Conservation (phyloP, 768 basidiomycete species). For the Hygrocybe punicea region DNA sequence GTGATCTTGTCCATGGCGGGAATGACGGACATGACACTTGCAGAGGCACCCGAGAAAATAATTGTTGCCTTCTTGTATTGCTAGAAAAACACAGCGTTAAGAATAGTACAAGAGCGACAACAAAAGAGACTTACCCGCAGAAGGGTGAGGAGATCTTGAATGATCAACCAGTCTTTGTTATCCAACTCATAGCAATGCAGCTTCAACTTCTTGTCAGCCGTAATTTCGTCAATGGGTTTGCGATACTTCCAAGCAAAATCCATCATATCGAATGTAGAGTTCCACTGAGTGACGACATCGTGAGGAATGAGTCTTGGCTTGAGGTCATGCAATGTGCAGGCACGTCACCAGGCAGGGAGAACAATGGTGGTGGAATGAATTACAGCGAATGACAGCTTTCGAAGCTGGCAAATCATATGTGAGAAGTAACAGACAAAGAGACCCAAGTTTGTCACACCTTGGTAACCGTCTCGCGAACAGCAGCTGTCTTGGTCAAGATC, state of each 20-base stretch:
- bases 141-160: conserved; percentile 20
- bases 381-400: conserved; percentile 20
- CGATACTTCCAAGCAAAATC: conserved; percentile 24
- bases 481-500: background rate
- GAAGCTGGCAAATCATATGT: conserved; percentile 15
- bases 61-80: conserved; percentile 6
- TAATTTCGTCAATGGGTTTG: conserved; percentile 17
- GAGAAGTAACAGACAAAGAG: background rate
- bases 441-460: conserved; percentile 9
- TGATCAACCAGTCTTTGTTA: conserved; percentile 21
- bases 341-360: conserved; percentile 30
- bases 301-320: conserved; percentile 22
- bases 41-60: conserved; percentile 3
- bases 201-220: conserved; percentile 7
- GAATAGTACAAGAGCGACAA: background rate
- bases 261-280: conserved; percentile 36
- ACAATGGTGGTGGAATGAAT: conserved; percentile 29
- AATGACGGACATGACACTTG: conserved; percentile 27
- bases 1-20: conserved; percentile 34
- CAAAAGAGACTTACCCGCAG: conserved; percentile 19
- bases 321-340: conserved; percentile 9
- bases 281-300: conserved; percentile 37
- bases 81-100: background rate
- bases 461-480: conserved; percentile 2
- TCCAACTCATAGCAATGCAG: conserved; percentile 14